Base-by-base conservation (phyloP, 179 eudicot species). In the Heliamphora ciliata region DNA sequence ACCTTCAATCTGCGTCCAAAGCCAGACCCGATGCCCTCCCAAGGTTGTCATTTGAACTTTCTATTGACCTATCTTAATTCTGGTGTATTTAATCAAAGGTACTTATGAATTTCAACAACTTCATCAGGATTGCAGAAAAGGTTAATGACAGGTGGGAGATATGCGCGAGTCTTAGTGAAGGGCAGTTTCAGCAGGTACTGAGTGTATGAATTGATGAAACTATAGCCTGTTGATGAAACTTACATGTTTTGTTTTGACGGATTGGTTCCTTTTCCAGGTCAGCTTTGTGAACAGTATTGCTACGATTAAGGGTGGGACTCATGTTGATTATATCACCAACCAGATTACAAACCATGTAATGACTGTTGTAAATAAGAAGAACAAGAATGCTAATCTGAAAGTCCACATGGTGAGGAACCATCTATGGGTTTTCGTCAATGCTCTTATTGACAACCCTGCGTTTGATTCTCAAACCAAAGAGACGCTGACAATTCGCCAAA, bases 401-500 rank as follows among this genome's bases (percentile, higher is more conserved):
- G 90, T 96, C 54, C 92, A 93, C 68, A 64, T 80, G 1, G 97
- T 94, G 82, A 96, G 91, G 86, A 96, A 86, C 84, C 89, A 96
- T 78, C 74, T 96, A 77, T 96, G 99, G 99, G 86, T 96, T 44
- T 96, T 96, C 83, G 99, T 96, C 86, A 96, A 96, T 87, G 91
- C 96, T 54, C 93, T 96, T 40, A 94, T 96, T 91, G 99, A 96
- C 91, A 96, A 96, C 77, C 99, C 99, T 18, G 97, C 97, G 46
- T 96, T 94, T 83, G 97, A 94, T 90, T 96, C 97, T 79, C 99
- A 96, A 87, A 94, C 99, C 44, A 96, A 96, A 81, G 98, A 96
- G 87, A 92, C 97, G 0, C 84, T 95, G 84, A 95, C 96, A 17
- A 92, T 89, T 81, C 91, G 96, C 8, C 81, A 90, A 58, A 91